phyloP scores from a whole-genome alignment of 2,329 filamentous ascomycete species.

The Arthrobotrys entomopaga region DNA sequence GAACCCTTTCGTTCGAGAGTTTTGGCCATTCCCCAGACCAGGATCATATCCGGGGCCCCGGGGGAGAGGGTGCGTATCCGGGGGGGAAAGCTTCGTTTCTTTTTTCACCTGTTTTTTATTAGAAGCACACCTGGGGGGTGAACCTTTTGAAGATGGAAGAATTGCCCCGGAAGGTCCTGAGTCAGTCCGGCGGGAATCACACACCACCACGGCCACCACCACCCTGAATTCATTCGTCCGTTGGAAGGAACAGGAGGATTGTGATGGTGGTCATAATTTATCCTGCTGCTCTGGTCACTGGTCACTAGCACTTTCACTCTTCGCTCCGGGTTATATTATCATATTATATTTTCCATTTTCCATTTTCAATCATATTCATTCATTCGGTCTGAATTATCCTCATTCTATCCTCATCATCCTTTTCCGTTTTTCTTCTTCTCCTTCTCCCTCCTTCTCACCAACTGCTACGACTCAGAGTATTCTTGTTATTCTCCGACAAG shows the following conservation, averaged over 20 bases:
- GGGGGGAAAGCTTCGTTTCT: slow-evolving; percentile 28
- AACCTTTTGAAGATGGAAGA: slow-evolving; percentile 49
- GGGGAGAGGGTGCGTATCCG: background rate
- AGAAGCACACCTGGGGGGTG: too few species aligned
- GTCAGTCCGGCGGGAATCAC: too few species aligned
- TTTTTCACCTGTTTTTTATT: slow-evolving; percentile 48
- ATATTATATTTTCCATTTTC: too few species aligned
- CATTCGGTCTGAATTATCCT: too few species aligned
- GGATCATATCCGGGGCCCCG: background rate
- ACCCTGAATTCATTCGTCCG: too few species aligned
- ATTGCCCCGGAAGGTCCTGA: slow-evolving; percentile 36
- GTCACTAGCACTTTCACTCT: background rate
- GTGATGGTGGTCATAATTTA: background rate
- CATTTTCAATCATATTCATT: too few species aligned
- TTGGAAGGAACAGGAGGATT: background rate
- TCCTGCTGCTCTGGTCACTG: slow-evolving; percentile 4
- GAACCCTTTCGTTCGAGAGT: background rate
- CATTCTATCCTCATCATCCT: too few species aligned
- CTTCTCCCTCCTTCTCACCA: too few species aligned
- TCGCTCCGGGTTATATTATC: background rate
- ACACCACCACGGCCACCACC: slow-evolving; percentile 30
- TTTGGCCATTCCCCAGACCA: background rate
- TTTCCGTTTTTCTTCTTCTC: too few species aligned
- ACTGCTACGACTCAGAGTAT: background rate
- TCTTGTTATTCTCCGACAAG: background rate